Conservation (phyloP, 768 basidiomycete species). For the Grammothele lineata region DNA sequence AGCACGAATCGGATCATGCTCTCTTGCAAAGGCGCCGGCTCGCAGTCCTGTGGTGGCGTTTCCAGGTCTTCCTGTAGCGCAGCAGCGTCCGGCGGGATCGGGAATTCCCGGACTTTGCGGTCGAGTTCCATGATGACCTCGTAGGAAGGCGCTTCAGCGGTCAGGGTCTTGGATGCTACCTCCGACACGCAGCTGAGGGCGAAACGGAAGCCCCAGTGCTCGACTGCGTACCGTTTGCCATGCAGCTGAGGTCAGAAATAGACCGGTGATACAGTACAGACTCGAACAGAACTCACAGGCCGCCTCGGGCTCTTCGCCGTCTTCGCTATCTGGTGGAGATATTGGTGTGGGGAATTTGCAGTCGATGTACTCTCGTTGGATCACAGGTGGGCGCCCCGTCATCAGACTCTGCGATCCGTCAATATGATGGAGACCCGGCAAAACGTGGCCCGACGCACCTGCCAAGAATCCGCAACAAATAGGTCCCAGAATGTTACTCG, state of each 20-base stretch:
- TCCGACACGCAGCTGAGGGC: slow-evolving; percentile 62
- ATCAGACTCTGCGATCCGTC: slow-evolving; percentile 49
- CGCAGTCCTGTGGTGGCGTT: slow-evolving; percentile 16
- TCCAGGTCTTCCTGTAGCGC: slow-evolving; percentile 29
- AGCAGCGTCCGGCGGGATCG: slow-evolving; percentile 42
- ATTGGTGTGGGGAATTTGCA: slow-evolving; percentile 46
- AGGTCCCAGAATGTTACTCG: slow-evolving; percentile 76
- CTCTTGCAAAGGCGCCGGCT: slow-evolving; percentile 19
- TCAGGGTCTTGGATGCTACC: slow-evolving; percentile 56
- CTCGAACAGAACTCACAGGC: slow-evolving; percentile 15
- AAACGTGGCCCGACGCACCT: slow-evolving; percentile 36
- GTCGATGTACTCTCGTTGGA: slow-evolving; percentile 63
- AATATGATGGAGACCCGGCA: neutral
- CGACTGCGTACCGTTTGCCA: too few species aligned
- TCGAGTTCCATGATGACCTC: slow-evolving; percentile 64
- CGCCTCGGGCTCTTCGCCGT: slow-evolving; percentile 15
- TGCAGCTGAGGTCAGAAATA: too few species aligned
- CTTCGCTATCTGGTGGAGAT: slow-evolving; percentile 25
- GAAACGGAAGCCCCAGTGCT: slow-evolving; percentile 61
- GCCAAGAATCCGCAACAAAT: slow-evolving; percentile 68
- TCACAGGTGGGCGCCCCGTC: slow-evolving; percentile 67
- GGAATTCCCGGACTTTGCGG: slow-evolving; percentile 63
- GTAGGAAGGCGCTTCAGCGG: slow-evolving; percentile 62
- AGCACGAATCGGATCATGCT: slow-evolving; percentile 39
- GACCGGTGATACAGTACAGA: too few species aligned